Conservation (phyloP, 805 yeast genomes). For the Diddensiella santjacobensis region DNA sequence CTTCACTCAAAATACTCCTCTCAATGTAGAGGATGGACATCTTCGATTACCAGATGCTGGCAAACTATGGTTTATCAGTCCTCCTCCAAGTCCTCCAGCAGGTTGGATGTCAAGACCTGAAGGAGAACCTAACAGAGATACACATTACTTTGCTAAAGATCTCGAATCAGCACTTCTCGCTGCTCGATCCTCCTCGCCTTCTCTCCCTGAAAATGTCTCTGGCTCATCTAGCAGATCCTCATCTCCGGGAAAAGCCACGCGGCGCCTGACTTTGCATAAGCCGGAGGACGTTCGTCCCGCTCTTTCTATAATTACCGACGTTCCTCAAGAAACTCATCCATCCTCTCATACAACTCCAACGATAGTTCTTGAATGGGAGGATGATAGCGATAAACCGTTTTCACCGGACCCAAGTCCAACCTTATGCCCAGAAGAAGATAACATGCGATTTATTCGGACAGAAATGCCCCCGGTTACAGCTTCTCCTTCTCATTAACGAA, state of each 20-base stretch:
- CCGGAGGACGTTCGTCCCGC: constrained; percentile 4
- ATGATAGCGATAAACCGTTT: constrained; percentile 14
- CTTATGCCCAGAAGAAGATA: neutral
- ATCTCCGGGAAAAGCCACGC: constrained; percentile 1
- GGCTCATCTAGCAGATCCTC: neutral
- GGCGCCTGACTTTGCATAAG: constrained; percentile 12
- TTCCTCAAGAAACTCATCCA: constrained; percentile 1
- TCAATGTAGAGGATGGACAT: constrained; percentile 9
- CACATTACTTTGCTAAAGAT: constrained; percentile 2
- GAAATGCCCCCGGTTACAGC: constrained; percentile 18
- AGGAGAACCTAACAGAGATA: constrained; percentile 24
- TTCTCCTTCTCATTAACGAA: too few species aligned
- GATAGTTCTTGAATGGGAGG: constrained; percentile 25
- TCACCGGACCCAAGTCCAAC: neutral
- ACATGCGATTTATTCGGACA: constrained; percentile 7
- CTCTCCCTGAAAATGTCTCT: constrained; percentile 4
- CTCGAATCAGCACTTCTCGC: neutral
- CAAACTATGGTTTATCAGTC: constrained; percentile 27
- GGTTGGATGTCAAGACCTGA: constrained; percentile 27
- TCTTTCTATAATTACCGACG: constrained; percentile 9
- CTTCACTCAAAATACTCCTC: constrained; percentile 8
- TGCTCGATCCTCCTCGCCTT: neutral
- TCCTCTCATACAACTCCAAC: constrained; percentile 21
- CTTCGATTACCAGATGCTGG: constrained; percentile 28
- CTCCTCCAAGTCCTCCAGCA: constrained; percentile 29